Conservation (phyloP, 148 eudicot genomes). For the Amaranthus palmeri region DNA sequence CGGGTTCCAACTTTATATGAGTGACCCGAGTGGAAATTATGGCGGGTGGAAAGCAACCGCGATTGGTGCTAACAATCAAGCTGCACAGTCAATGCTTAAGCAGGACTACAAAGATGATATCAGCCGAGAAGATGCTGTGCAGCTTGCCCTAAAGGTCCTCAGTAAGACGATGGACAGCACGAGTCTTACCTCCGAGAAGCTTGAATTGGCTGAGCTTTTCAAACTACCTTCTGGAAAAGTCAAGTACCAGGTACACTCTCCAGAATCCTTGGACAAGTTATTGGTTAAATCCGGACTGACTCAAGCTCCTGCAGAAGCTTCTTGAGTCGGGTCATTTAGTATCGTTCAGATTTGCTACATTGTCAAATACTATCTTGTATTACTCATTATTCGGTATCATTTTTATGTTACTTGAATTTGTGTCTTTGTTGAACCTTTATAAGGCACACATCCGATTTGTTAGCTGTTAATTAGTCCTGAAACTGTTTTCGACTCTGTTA, state of each 20-base stretch:
- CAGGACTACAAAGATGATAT: constrained; percentile 96
- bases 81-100: constrained; percentile 96
- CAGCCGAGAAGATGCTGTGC: constrained; percentile 74
- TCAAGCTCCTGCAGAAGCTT: constrained; percentile 65
- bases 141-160: constrained; percentile 86
- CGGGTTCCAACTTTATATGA: constrained; percentile 85
- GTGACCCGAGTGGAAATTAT: constrained; percentile 91
- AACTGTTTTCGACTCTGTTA: background rate
- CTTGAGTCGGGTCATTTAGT: constrained; percentile 19
- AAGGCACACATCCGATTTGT: background rate
- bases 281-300: constrained; percentile 65
- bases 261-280: constrained; percentile 66
- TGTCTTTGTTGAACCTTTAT: constrained; percentile 11
- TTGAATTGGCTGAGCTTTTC: constrained; percentile 82
- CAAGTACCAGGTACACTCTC: constrained; percentile 79
- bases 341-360: constrained; percentile 2
- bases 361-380: constrained; percentile 9
- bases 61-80: constrained; percentile 83
- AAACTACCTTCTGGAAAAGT: constrained; percentile 64
- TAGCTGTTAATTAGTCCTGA: constrained; percentile 5
- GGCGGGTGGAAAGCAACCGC: constrained; percentile 97
- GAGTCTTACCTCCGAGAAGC: constrained; percentile 86
- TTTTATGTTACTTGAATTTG: background rate
- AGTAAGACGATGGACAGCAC: constrained; percentile 99
- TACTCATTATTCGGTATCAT: constrained; percentile 6